Conservation (phyloP, 371 early-diverging fungal species). For the Mycotypha africana region DNA sequence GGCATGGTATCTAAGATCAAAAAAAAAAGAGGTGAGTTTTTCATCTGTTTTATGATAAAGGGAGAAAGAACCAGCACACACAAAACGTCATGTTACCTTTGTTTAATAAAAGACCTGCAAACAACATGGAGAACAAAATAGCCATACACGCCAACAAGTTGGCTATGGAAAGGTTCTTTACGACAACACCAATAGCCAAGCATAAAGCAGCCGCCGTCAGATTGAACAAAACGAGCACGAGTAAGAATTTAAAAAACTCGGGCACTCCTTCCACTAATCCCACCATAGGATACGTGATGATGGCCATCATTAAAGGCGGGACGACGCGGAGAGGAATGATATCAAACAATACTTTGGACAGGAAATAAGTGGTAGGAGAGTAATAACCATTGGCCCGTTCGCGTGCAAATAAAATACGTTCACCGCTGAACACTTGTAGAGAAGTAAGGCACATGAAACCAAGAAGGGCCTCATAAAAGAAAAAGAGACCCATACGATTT, state of each 20-base stretch:
- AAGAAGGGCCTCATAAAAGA: conserved; percentile 78
- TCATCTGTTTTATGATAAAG: no score
- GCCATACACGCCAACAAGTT: conserved; percentile 73
- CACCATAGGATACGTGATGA: conserved; percentile 88
- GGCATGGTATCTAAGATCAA: conserved; percentile 66
- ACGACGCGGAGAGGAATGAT: conserved; percentile 81
- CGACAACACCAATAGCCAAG: conserved; percentile 71
- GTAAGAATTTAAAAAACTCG: conserved; percentile 75
- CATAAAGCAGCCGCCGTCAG: conserved; percentile 78
- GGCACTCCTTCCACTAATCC: conserved; percentile 66
- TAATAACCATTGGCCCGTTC: conserved; percentile 89
- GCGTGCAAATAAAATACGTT: conserved; percentile 73
- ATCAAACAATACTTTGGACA: conserved; percentile 76
- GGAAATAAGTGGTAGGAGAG: conserved; percentile 68
- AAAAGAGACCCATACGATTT: conserved; percentile 82
- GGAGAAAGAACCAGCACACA: no score
- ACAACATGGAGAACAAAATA: conserved; percentile 87
- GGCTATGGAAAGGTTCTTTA: conserved; percentile 74
- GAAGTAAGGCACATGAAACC: conserved; percentile 78
- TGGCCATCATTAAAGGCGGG: conserved; percentile 80
- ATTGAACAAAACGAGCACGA: conserved; percentile 86
- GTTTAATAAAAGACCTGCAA: conserved; percentile 87
- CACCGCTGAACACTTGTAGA: conserved; percentile 66
- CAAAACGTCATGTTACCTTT: conserved; percentile 42
- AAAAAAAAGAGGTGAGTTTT: neutral